Conservation (phyloP, 1,284 basidiomycete genomes). For the Fomes fomentarius region DNA sequence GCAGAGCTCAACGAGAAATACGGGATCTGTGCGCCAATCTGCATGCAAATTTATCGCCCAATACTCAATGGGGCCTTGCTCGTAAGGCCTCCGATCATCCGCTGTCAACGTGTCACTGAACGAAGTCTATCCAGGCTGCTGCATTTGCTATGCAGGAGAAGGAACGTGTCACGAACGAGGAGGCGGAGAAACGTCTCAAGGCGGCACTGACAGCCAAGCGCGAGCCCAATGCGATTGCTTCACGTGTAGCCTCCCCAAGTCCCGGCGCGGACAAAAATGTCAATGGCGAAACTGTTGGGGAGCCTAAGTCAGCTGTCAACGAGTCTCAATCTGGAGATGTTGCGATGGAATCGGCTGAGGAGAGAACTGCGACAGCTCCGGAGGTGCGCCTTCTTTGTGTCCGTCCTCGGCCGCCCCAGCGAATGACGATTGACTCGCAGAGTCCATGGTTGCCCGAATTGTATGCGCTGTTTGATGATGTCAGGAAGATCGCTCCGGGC, state of each 20-base stretch:
- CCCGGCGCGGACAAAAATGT: conserved; percentile 37
- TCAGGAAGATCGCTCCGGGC: conserved; percentile 68
- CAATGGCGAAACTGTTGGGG: conserved; percentile 37
- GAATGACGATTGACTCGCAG: conserved; percentile 36
- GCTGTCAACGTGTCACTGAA: background rate
- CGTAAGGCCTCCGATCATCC: conserved; percentile 42
- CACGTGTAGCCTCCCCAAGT: conserved; percentile 64
- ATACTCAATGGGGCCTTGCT: conserved; percentile 69
- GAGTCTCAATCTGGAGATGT: conserved; percentile 44
- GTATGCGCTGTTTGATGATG: conserved; percentile 66
- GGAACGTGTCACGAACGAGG: conserved; percentile 67
- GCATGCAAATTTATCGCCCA: conserved; percentile 91
- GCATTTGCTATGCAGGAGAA: conserved; percentile 65
- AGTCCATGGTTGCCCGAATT: conserved; percentile 80
- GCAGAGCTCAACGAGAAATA: conserved; percentile 73
- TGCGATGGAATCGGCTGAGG: conserved; percentile 46
- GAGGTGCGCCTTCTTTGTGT: conserved; percentile 6
- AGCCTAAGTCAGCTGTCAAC: conserved; percentile 37
- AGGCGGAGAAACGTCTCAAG: conserved; percentile 76
- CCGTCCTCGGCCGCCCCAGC: background rate
- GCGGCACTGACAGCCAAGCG: conserved; percentile 77
- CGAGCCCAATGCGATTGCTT: conserved; percentile 57
- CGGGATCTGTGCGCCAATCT: conserved; percentile 80
- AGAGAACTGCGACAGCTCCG: conserved; percentile 15
- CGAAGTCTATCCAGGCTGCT: conserved; percentile 43